A percentile compares a stretch with the other conserved stretches of the same genome.
phyloP scores from a whole-genome alignment of 2,329 filamentous ascomycete genomes.

The Epichloe sp. region DNA sequence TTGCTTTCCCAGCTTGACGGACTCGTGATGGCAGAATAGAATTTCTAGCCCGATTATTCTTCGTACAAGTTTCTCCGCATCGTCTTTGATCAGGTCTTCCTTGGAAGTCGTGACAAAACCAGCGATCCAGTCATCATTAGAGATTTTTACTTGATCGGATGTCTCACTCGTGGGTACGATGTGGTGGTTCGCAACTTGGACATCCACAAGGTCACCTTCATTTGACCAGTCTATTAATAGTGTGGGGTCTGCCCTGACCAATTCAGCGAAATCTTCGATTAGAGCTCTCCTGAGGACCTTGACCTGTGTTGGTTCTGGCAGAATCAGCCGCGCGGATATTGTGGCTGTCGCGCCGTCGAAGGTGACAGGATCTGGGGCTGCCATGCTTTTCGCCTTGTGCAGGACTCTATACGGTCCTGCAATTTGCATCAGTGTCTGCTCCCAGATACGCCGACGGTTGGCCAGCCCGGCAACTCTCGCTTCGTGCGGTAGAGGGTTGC shows the following conservation, averaged over 20 bases:
- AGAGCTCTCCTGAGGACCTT: background rate
- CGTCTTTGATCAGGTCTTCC: background rate
- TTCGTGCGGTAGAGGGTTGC: background rate
- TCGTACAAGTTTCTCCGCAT: background rate
- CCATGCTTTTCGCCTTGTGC: background rate
- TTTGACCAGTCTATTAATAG: background rate
- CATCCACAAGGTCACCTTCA: background rate
- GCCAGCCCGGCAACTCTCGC: background rate
- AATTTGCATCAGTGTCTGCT: background rate
- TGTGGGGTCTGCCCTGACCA: background rate
- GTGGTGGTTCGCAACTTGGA: background rate
- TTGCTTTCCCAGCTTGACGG: background rate
- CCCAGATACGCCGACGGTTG: slow-evolving; percentile 1
- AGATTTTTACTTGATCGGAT: background rate
- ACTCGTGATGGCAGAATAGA: background rate
- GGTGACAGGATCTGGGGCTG: background rate
- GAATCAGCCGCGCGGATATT: background rate
- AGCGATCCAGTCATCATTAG: background rate
- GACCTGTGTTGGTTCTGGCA: background rate
- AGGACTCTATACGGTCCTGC: background rate
- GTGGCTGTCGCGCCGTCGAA: background rate
- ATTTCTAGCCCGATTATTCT: background rate
- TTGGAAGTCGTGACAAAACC: background rate
- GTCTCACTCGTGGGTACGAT: background rate
- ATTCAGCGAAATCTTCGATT: background rate